Evolutionary conservation across 2,329 filamentous ascomycete genomes (phyloP).

Genomic region (Fusarium xyrophilum): DNA sequence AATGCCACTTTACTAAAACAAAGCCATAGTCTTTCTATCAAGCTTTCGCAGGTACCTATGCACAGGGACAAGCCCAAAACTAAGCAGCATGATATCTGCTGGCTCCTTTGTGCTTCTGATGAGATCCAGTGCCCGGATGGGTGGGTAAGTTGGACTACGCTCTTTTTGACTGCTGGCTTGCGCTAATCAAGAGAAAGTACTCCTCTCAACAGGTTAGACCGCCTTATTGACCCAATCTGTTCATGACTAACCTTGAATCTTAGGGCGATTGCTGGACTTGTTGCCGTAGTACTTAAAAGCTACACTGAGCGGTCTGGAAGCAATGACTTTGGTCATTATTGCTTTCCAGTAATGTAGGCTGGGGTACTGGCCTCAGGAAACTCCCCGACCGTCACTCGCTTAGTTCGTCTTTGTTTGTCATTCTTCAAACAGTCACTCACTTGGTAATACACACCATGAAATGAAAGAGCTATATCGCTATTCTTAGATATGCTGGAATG

Average conservation of each 20-base stretch:
- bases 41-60: background rate
- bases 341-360: too few relatives aligned
- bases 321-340: background rate
- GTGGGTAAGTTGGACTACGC: background rate
- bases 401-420: background rate
- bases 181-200: background rate
- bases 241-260: background rate
- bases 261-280: constrained; percentile 8
- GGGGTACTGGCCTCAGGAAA: fast-evolving
- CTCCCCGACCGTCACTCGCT: background rate
- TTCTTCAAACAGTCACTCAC: background rate
- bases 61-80: fast-evolving
- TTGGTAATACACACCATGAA: background rate
- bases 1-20: background rate
- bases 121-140: background rate
- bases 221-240: fast-evolving
- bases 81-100: background rate
- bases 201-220: background rate
- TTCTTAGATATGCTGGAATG: background rate
- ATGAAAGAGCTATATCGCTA: background rate
- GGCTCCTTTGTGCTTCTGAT: background rate
- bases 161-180: fast-evolving
- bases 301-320: fast-evolving
- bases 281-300: fast-evolving
- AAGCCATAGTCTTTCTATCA: background rate